Evolutionary conservation across 1,284 basidiomycete genomes (phyloP), one percentile per base, ranked within the genome.

Genomic region (Trametes sp.): DNA sequence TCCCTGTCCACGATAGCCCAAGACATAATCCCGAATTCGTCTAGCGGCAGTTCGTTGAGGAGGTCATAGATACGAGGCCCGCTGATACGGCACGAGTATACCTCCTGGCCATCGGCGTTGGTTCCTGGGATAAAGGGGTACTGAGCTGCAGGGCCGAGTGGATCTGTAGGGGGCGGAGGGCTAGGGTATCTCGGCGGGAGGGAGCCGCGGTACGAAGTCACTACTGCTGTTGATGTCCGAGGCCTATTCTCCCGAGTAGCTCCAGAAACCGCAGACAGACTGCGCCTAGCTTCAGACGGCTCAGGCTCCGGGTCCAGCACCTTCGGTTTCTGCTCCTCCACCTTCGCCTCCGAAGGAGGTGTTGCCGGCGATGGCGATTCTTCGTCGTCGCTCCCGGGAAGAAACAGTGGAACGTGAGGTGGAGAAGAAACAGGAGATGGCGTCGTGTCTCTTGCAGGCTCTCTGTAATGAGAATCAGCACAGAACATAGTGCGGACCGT

Each of bases 1-100:
- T 92, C 90, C 42, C 83, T 76, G 59, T 91, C 89, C 3, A 88
- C 54, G 16, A 93, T 80, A 33, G 81, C 76, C 89, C 90, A 92
- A 1, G 82, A 79, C 54, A 90, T 78, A 0, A 89, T 74, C 1
- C 90, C 91, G 64, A 83, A 92, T 3, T 75, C 77, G 24, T 87
- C 82, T 63, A 88, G 72, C 0, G 88, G 81, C 11, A 90, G 72
- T 2, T 82, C 83, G 31, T 81, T 82, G 36, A 93, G 69, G 5
- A 90, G 75, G 70, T 93, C 90, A 63, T 82, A 90, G 11, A 91
- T 70, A 45, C 82, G 82, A 1, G 86, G 80, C 0, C 89, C 90
- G 29, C 84, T 82, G 11, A 87, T 85, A 24, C 90, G 84, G 68
- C 84, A 87, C 4, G 89, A 90, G 65, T 86, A 64, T 11, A 61